These are phyloP conservation scores for Allantophomopsis cytisporea DNA, from an alignment of 2,329 filamentous ascomycete species.

Conservation along the genomic window DNA sequence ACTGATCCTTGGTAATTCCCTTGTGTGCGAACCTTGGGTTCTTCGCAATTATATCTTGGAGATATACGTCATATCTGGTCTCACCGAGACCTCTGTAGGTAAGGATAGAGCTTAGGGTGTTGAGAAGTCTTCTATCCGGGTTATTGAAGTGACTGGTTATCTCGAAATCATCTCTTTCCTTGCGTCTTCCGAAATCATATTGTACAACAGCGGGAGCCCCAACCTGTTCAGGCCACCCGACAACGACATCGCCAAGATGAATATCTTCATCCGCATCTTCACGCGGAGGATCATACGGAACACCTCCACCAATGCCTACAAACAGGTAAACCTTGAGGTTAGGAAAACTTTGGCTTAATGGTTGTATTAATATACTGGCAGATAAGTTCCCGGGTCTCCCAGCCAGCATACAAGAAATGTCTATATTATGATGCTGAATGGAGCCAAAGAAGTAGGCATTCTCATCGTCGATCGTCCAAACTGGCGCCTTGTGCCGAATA, in stretches of 20 bases:
- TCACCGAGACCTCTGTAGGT: neutral
- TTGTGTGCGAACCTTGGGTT: neutral
- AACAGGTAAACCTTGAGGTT: constrained; percentile 18
- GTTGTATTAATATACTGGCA: no score
- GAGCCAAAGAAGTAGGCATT: no score
- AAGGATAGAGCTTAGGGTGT: neutral
- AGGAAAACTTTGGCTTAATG: constrained; percentile 8
- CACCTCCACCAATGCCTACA: constrained; percentile 24
- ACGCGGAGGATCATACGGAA: constrained; percentile 1
- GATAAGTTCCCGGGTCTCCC: no score
- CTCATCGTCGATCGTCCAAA: no score
- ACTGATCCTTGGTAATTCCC: neutral
- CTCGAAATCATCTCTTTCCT: neutral
- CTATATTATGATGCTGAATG: no score
- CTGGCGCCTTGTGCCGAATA: no score
- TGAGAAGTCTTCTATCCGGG: neutral
- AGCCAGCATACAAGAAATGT: no score
- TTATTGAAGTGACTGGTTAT: neutral
- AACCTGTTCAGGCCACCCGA: neutral
- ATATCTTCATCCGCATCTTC: neutral
- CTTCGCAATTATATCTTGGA: neutral
- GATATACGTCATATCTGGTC: neutral
- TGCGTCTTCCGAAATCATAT: neutral
- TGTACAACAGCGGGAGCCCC: neutral
- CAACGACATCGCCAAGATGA: constrained; percentile 1